phyloP scores from a whole-genome alignment of 192 early-diverging fungal species.

The Coemansia sp. region DNA sequence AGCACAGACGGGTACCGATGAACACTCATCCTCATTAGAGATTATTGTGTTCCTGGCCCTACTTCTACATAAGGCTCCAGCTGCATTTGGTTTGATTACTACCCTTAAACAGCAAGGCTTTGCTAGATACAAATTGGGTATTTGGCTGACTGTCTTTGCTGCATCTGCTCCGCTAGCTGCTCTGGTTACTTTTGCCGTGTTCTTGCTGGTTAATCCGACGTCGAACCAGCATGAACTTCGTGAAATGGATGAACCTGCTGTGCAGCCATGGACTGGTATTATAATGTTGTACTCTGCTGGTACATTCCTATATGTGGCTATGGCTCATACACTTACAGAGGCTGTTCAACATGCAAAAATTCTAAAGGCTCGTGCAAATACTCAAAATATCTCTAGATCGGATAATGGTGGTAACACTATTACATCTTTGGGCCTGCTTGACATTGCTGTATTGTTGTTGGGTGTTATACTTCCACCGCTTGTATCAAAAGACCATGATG shows the following conservation, averaged over 20 bases:
- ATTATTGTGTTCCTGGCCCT: slow-evolving; percentile 91
- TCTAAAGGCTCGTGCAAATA: slow-evolving; percentile 19
- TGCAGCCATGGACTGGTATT: slow-evolving; percentile 73
- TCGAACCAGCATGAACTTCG: not conserved
- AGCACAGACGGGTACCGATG: slow-evolving; percentile 14
- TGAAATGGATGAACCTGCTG: slow-evolving; percentile 48
- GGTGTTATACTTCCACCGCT: slow-evolving; percentile 57
- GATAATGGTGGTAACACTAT: slow-evolving; percentile 8
- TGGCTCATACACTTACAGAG: slow-evolving; percentile 77
- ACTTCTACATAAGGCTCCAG: slow-evolving; percentile 94
- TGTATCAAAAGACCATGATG: slow-evolving; percentile 49
- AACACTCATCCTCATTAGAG: slow-evolving; percentile 56
- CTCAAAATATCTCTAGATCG: not conserved
- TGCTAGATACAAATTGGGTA: slow-evolving; percentile 61
- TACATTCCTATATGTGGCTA: slow-evolving; percentile 90
- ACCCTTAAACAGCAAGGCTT: slow-evolving; percentile 79
- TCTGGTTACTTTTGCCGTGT: slow-evolving; percentile 55
- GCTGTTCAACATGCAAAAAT: slow-evolving; percentile 49
- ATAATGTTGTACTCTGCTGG: slow-evolving; percentile 86
- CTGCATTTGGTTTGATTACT: slow-evolving; percentile 87
- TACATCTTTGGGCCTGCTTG: slow-evolving; percentile 31
- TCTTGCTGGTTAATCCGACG: slow-evolving; percentile 16
- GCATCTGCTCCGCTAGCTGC: slow-evolving; percentile 83
- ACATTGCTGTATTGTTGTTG: slow-evolving; percentile 51
- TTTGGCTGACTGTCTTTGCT: slow-evolving; percentile 79